Evolutionary conservation across 2,329 filamentous ascomycete genomes (phyloP).

Genomic region (Colletotrichum falcatum): DNA sequence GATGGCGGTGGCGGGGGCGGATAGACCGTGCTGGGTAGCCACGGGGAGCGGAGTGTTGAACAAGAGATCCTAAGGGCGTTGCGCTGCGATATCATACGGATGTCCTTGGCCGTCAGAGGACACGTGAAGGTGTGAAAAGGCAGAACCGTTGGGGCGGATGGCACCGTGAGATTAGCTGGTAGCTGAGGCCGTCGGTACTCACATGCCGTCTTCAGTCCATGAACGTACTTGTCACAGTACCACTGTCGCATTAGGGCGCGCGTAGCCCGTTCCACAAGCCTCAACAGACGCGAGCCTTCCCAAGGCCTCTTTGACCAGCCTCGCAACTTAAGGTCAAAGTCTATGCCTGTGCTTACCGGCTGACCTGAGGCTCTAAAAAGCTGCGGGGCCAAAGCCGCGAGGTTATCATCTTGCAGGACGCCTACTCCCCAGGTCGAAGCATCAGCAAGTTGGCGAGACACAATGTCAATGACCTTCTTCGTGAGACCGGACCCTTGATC

Average conservation of each 20-base stretch:
- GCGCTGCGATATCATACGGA: slow-evolving; percentile 92
- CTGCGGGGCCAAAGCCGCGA: slow-evolving; percentile 64
- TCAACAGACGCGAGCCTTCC: slow-evolving; percentile 88
- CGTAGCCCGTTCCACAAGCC: slow-evolving; percentile 87
- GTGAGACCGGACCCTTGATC: slow-evolving; percentile 82
- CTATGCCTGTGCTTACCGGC: slow-evolving; percentile 49
- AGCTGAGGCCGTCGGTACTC: slow-evolving; percentile 80
- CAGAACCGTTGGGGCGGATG: slow-evolving; percentile 91
- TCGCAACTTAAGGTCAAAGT: slow-evolving; percentile 56
- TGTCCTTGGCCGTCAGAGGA: slow-evolving; percentile 89
- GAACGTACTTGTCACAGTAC: slow-evolving; percentile 86
- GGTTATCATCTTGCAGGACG: slow-evolving; percentile 67
- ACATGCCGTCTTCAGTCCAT: slow-evolving; percentile 65
- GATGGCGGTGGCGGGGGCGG: slow-evolving; percentile 85
- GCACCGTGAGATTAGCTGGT: slow-evolving; percentile 79
- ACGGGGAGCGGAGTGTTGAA: slow-evolving; percentile 86
- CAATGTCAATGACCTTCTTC: slow-evolving; percentile 90
- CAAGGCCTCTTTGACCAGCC: slow-evolving; percentile 81
- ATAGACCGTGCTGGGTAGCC: slow-evolving; percentile 85
- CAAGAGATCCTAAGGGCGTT: slow-evolving; percentile 94
- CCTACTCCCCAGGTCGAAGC: slow-evolving; percentile 88
- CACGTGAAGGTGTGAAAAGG: slow-evolving; percentile 99
- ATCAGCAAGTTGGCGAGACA: slow-evolving; percentile 87
- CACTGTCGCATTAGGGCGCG: slow-evolving; percentile 82
- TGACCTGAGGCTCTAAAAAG: slow-evolving; percentile 56